A percentile compares a stretch with the other conserved stretches of the same genome.
Evolutionary conservation across 176 grass and related monocot species (phyloP).

Genomic region (Eragrostis curvula): DNA sequence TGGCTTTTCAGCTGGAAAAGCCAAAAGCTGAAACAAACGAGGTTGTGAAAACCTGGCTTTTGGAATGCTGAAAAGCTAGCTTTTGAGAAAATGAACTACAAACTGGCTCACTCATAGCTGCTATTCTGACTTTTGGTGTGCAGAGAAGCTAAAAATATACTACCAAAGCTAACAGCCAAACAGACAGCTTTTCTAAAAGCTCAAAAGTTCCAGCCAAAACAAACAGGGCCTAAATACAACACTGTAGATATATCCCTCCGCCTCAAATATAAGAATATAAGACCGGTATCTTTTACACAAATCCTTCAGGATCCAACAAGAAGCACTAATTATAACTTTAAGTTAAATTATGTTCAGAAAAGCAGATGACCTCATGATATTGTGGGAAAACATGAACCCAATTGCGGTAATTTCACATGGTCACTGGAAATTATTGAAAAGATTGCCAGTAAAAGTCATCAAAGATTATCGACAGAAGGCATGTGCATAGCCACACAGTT

Average conservation of each 20-base stretch:
- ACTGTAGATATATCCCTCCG: not conserved
- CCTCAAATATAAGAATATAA: not conserved
- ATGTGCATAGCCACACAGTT: not conserved
- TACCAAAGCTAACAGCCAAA: too few relatives aligned
- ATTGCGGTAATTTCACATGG: not conserved
- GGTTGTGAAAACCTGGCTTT: too few relatives aligned
- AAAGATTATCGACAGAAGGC: not conserved
- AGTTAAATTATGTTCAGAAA: not conserved
- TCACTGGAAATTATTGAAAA: not conserved
- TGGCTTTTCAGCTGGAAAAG: too few relatives aligned
- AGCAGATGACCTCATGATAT: not conserved
- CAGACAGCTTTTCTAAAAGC: too few relatives aligned
- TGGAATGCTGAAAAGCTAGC: too few relatives aligned
- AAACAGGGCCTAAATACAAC: not conserved
- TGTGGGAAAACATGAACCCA: not conserved
- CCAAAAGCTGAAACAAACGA: too few relatives aligned
- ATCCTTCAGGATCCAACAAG: not conserved
- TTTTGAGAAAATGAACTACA: too few relatives aligned
- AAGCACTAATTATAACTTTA: not conserved
- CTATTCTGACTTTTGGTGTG: too few relatives aligned
- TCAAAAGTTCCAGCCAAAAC: not conserved
- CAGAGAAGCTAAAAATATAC: too few relatives aligned
- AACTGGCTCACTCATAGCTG: too few relatives aligned
- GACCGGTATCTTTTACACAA: not conserved
- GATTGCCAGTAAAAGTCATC: not conserved